These are phyloP conservation scores for Lactifluus hygrophoroides DNA, from an alignment of 768 basidiomycete species.

Conservation along the genomic window DNA sequence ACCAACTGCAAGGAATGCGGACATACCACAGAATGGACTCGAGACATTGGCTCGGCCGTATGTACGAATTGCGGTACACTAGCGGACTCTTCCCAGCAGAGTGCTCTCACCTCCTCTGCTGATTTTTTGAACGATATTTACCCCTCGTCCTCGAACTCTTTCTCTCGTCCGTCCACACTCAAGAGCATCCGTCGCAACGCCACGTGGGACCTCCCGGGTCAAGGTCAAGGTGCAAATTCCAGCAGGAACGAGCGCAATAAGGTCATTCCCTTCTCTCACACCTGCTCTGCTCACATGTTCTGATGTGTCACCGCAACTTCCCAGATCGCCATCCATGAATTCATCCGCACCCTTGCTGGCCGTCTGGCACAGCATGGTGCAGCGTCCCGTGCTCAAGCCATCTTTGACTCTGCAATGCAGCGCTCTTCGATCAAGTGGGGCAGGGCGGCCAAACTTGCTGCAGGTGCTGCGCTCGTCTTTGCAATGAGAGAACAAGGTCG, in stretches of 20 bases:
- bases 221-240: slow-evolving; percentile 57
- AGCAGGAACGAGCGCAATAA: slow-evolving; percentile 54
- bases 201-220: slow-evolving; percentile 56
- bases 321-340: slow-evolving; percentile 55
- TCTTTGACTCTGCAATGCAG: slow-evolving; percentile 63
- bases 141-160: slow-evolving; percentile 26
- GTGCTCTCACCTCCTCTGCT: slow-evolving; percentile 43
- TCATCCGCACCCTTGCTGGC: slow-evolving; percentile 51
- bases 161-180: slow-evolving; percentile 28
- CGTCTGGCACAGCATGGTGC: slow-evolving; percentile 53
- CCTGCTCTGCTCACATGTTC: slow-evolving; percentile 10
- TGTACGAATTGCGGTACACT: slow-evolving; percentile 71
- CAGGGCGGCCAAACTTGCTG: slow-evolving; percentile 55
- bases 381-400: slow-evolving; percentile 52
- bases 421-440: slow-evolving; percentile 62
- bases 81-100: slow-evolving; percentile 46
- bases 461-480: slow-evolving; percentile 61
- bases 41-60: slow-evolving; percentile 30
- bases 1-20: slow-evolving; percentile 15
- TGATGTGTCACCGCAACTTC: not conserved
- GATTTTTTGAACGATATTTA: slow-evolving; percentile 31
- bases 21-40: slow-evolving; percentile 16
- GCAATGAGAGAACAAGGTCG: slow-evolving; percentile 64
- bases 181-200: slow-evolving; percentile 41
- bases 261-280: slow-evolving; percentile 29